Evolutionary conservation across 495 filamentous ascomycete species (phyloP).

Genomic region (Cenococcum geophilum): DNA sequence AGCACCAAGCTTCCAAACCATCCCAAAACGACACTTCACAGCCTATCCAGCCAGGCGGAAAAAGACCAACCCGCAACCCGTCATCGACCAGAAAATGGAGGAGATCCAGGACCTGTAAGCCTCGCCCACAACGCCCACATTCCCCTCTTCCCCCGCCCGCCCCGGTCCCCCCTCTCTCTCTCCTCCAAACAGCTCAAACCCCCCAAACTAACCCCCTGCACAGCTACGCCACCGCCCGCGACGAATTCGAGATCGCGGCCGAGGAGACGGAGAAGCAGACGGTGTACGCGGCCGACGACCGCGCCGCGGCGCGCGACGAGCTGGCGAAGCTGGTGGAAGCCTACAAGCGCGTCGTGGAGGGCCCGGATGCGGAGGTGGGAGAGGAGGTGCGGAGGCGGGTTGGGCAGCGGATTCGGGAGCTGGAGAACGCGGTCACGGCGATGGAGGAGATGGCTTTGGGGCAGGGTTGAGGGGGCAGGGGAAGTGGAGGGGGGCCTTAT

Average conservation of each 20-base stretch:
- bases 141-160: neutral
- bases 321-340: constrained; percentile 45
- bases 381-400: constrained; percentile 48
- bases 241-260: constrained; percentile 53
- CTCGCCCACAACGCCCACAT: constrained; percentile 8
- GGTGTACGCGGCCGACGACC: constrained; percentile 49
- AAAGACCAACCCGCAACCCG: constrained; percentile 18
- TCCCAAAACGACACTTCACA: neutral
- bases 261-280: constrained; percentile 52
- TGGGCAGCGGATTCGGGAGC: constrained; percentile 47
- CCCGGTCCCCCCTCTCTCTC: neutral
- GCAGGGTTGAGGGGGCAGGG: constrained; percentile 25
- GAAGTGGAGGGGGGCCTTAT: neutral
- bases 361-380: constrained; percentile 34
- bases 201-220: neutral
- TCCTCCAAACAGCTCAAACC: neutral
- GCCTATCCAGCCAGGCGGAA: neutral
- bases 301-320: constrained; percentile 49
- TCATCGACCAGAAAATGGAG: constrained; percentile 42
- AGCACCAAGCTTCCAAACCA: neutral
- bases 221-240: constrained; percentile 45
- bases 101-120: constrained; percentile 43
- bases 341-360: constrained; percentile 42
- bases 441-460: constrained; percentile 45
- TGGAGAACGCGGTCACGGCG: constrained; percentile 46